These are phyloP conservation scores for Trichomonascus vanleenenianus DNA, from an alignment of 805 yeast genomes.

Conservation along the genomic window DNA sequence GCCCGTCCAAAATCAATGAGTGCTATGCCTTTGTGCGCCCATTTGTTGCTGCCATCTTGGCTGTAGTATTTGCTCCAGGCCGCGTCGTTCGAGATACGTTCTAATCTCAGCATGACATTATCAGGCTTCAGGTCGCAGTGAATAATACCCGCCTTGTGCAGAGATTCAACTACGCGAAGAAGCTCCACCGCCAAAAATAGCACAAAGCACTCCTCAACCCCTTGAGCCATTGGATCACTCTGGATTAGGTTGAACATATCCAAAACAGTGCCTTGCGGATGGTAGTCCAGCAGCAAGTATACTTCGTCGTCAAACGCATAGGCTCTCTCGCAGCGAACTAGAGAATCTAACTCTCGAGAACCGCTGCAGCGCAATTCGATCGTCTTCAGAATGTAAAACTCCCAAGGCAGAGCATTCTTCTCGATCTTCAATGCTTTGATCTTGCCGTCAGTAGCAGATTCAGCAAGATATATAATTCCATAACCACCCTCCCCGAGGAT, in stretches of 20 bases:
- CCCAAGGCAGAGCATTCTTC: constrained; percentile 63
- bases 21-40: constrained; percentile 48
- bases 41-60: constrained; percentile 34
- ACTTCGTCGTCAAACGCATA: constrained; percentile 60
- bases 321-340: constrained; percentile 45
- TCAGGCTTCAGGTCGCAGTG: constrained; percentile 87
- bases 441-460: constrained; percentile 43
- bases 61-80: constrained; percentile 22
- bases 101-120: constrained; percentile 68
- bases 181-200: constrained; percentile 61
- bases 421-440: constrained; percentile 65
- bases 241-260: constrained; percentile 48
- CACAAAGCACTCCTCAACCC: constrained; percentile 51
- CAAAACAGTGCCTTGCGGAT: constrained; percentile 62
- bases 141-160: constrained; percentile 61
- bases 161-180: constrained; percentile 44
- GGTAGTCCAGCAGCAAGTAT: constrained; percentile 55
- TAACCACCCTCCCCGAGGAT: constrained; percentile 76
- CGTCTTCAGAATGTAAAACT: constrained; percentile 61
- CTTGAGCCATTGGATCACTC: constrained; percentile 12
- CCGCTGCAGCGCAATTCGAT: constrained; percentile 35
- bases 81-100: constrained; percentile 19
- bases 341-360: constrained; percentile 28
- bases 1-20: constrained; percentile 80
- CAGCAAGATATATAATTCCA: constrained; percentile 69